Percentiles rank a stretch among this genome's conserved stretches.
Evolutionary conservation across 805 yeast species (phyloP).

Genomic region (Starmerella vaccinii): DNA sequence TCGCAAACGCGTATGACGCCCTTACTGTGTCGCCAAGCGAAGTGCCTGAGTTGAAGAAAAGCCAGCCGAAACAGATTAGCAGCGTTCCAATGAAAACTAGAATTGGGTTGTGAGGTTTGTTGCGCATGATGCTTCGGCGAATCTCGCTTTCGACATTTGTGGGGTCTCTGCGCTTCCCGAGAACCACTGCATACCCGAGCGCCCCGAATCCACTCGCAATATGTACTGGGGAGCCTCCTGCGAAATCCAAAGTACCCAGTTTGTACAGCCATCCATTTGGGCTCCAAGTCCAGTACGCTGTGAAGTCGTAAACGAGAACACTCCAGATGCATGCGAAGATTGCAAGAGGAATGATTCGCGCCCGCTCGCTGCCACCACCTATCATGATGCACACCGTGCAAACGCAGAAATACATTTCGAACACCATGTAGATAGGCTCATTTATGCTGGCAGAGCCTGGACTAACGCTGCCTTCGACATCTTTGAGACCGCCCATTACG

Average conservation of each 20-base stretch:
- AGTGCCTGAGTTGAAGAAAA: constrained; percentile 67
- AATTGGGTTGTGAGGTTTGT: constrained; percentile 55
- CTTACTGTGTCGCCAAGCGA: constrained; percentile 30
- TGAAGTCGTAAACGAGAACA: constrained; percentile 60
- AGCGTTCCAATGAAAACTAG: constrained; percentile 58
- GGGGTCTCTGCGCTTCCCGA: constrained; percentile 52
- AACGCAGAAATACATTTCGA: constrained; percentile 15
- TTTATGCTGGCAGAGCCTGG: constrained; percentile 13
- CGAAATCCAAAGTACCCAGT: constrained; percentile 57
- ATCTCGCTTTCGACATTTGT: background rate
- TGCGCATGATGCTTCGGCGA: background rate
- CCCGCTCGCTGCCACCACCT: constrained; percentile 64
- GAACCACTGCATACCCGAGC: constrained; percentile 51
- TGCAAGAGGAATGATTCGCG: constrained; percentile 58
- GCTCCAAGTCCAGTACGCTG: constrained; percentile 70
- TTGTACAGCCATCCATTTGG: constrained; percentile 51
- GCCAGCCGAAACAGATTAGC: constrained; percentile 66
- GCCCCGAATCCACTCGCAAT: constrained; percentile 61
- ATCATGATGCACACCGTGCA: constrained; percentile 38
- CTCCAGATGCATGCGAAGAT: constrained; percentile 56
- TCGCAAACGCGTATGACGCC: constrained; percentile 38
- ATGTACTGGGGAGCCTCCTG: constrained; percentile 70
- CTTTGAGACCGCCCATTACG: constrained; percentile 13
- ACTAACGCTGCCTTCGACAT: constrained; percentile 13
- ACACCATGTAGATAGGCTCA: constrained; percentile 13